A percentile compares a stretch with the other conserved stretches of the same genome.
These are phyloP conservation scores for Tetragonia tetragonoides DNA, from an alignment of 148 eudicot species.

Conservation along the genomic window DNA sequence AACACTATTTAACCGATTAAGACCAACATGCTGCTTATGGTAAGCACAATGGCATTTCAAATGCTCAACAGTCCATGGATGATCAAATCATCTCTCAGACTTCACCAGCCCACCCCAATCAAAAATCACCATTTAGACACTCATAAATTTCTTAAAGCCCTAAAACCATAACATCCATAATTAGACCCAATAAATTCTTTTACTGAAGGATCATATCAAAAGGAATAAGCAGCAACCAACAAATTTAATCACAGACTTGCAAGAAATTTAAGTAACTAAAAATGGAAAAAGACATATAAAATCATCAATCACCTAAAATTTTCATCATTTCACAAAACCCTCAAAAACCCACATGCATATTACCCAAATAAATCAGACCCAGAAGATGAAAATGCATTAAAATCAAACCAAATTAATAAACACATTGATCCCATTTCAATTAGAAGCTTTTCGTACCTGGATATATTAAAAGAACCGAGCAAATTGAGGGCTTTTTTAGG, in stretches of 20 bases:
- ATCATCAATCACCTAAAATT: background rate
- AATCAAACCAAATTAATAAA: conserved; percentile 1
- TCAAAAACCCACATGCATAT: conserved; percentile 20
- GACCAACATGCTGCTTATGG: background rate
- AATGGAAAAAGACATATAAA: background rate
- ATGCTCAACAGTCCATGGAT: no score
- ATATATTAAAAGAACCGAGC: conserved; percentile 30
- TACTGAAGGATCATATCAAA: background rate
- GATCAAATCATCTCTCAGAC: background rate
- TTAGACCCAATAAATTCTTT: no score
- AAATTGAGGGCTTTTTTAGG: conserved; percentile 34
- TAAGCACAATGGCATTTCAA: background rate
- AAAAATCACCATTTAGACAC: conserved; percentile 2
- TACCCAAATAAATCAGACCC: conserved; percentile 9
- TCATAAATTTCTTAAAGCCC: background rate
- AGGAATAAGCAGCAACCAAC: background rate
- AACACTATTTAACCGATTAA: no score
- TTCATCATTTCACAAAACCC: conserved; percentile 8
- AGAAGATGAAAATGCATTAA: conserved; percentile 9
- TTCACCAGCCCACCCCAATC: background rate
- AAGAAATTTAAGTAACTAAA: background rate
- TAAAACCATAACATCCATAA: background rate
- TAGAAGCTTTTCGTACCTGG: conserved; percentile 32
- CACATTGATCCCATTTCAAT: background rate
- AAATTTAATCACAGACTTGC: background rate